Base-by-base conservation (phyloP, 176 grass and related monocot genomes). In the Dendrocalamus sinicus region DNA sequence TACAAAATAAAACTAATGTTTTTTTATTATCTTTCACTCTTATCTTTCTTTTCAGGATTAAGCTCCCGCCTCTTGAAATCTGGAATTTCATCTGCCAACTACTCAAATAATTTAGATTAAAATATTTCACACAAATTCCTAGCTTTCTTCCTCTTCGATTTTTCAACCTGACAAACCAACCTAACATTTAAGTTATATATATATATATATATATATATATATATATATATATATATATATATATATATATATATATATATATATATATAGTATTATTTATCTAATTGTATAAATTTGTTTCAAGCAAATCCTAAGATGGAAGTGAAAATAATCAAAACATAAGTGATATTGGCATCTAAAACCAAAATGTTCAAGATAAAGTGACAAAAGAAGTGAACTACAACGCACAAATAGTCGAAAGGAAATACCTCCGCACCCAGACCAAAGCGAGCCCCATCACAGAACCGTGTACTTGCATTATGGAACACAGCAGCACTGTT, bases 401-500 rank as follows among this genome's bases (percentile, higher is more conserved):
- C 2, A 70, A 43, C 48, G 9, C 73, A 71, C 5, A 57, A 44
- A 77, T 37, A 61, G 28, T 61, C 8, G 23, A 54, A 77, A 65
- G 30, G 39, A 81, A 63, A 47, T 92, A 99, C 97, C 97, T 99
- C 97, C 70, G 92, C 94, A 48, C 97, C 97, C 19, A 99, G 58
- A 68, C 97, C 97, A 80, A 99, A 99, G 78, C 97, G 97, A 48
- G 97, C 84, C 44, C 97, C 97, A 78, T 99, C 97, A 91, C 91
- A 96, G 17, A 99, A 99, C 70, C 97, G 86, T 60, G 97, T 99
- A 82, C 97, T 99, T 80, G 97, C 94, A 85, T 99, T 99, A 71
- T 96, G 94, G 75, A 99, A 96, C 19, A 99, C 97, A 51, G 97
- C 94, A 76, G 97, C 97, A 85, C 97, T 99, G 84, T 73, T 79